Evolutionary conservation across 768 basidiomycete genomes (phyloP).

Genomic region (Macrolepiota albuminosa): DNA sequence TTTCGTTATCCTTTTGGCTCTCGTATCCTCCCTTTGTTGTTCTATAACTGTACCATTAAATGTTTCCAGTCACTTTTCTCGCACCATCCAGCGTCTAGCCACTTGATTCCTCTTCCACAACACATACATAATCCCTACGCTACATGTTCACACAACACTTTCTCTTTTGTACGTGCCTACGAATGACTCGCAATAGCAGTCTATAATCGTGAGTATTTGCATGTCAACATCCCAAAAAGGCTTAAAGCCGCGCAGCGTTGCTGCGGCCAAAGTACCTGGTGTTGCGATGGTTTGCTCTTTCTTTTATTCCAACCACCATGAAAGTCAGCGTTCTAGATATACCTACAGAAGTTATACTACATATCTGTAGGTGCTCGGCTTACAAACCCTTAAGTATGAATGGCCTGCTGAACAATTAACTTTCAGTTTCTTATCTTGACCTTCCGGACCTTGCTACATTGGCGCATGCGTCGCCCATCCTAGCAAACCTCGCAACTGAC

Average conservation of each 20-base stretch:
- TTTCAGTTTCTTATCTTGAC: constrained; percentile 64
- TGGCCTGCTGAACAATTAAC: neutral
- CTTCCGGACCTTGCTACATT: constrained; percentile 62
- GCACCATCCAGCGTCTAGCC: neutral
- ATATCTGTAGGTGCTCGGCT: constrained; percentile 43
- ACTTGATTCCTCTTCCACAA: neutral
- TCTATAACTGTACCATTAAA: constrained; percentile 8
- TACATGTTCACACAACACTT: neutral
- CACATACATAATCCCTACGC: constrained; percentile 6
- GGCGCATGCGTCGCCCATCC: constrained; percentile 39
- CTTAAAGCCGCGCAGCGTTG: neutral
- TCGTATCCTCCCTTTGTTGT: neutral
- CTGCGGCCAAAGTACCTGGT: neutral
- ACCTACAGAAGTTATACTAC: constrained; percentile 53
- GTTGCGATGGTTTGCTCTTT: neutral
- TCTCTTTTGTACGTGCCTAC: neutral
- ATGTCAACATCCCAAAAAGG: neutral
- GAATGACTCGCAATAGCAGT: neutral
- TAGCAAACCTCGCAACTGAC: constrained; percentile 52
- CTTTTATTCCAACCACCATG: constrained; percentile 11
- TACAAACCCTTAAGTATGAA: neutral
- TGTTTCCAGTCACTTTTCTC: neutral
- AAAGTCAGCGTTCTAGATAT: constrained; percentile 29
- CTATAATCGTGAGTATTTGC: neutral
- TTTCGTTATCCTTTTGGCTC: constrained; percentile 1